phyloP scores from a whole-genome alignment of 2,329 filamentous ascomycete genomes.

The Alternaria gaisen region DNA sequence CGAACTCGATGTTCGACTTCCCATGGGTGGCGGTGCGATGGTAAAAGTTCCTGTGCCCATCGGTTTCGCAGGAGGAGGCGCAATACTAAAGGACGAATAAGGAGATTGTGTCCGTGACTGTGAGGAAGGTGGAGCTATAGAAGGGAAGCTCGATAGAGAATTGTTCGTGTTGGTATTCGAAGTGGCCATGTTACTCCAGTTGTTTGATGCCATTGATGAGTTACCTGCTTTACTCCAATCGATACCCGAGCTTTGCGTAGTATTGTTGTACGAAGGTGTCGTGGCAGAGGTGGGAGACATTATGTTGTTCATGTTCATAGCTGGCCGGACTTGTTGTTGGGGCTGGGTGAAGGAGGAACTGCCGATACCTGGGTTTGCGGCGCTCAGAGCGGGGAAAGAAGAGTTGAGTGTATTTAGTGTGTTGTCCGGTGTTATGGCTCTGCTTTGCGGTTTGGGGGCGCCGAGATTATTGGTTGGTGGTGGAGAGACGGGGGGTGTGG shows the following conservation, averaged over 20 bases:
- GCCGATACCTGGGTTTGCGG: conserved; percentile 46
- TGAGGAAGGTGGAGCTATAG: conserved; percentile 59
- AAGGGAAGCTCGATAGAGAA: conserved; percentile 57
- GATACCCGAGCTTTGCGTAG: conserved; percentile 31
- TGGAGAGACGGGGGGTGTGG: conserved; percentile 51
- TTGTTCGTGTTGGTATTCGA: conserved; percentile 26
- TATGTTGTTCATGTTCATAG: conserved; percentile 47
- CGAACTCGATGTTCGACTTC: conserved; percentile 26
- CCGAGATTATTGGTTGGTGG: conserved; percentile 39
- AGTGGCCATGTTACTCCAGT: conserved; percentile 31
- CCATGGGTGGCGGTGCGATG: conserved; percentile 40
- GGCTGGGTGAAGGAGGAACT: conserved; percentile 48
- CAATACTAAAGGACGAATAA: conserved; percentile 50
- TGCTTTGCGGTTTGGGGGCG: conserved; percentile 41
- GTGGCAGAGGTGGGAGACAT: conserved; percentile 27
- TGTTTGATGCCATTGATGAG: conserved; percentile 28
- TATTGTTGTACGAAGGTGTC: conserved; percentile 35
- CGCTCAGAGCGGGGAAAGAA: conserved; percentile 48
- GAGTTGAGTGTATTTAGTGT: conserved; percentile 53
- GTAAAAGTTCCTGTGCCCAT: conserved; percentile 28
- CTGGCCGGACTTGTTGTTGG: conserved; percentile 49
- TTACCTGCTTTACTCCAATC: conserved; percentile 43
- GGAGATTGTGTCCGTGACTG: conserved; percentile 34
- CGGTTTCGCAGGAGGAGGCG: conserved; percentile 46
- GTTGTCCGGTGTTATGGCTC: conserved; percentile 63